Evolutionary conservation across 257 asterid genomes (phyloP).

Genomic region (Solanum paucissectum): DNA sequence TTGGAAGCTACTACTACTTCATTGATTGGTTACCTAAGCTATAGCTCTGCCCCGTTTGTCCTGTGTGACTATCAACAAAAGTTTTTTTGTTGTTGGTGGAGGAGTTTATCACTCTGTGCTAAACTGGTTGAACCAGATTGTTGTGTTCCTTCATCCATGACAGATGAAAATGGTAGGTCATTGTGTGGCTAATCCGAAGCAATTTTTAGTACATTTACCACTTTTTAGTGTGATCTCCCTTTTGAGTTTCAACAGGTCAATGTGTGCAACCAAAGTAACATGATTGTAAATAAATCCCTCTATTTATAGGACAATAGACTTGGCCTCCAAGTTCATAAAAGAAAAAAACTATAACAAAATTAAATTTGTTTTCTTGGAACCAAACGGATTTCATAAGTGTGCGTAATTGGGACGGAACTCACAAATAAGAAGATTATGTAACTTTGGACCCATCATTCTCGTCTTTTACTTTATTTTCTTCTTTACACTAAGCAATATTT

Average conservation of each 20-base stretch:
- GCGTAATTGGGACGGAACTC: neutral
- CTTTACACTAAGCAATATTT: no score
- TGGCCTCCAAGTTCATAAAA: neutral
- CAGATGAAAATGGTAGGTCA: neutral
- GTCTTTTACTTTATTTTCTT: neutral
- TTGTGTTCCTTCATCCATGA: neutral
- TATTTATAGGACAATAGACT: neutral
- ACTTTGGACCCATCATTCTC: neutral
- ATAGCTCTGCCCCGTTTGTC: neutral
- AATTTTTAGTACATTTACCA: neutral
- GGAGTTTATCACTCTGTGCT: neutral
- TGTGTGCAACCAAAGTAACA: neutral
- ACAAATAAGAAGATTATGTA: neutral
- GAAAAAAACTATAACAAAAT: neutral
- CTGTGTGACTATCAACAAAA: neutral
- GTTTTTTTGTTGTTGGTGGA: neutral
- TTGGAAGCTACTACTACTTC: neutral
- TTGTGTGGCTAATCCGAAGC: neutral
- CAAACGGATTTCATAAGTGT: neutral
- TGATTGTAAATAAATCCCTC: neutral
- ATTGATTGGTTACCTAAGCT: neutral
- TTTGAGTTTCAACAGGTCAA: neutral
- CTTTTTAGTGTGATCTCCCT: neutral
- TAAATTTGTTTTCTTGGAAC: neutral
- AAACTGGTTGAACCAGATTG: neutral